These are phyloP conservation scores for Termitomyces heimii DNA, from an alignment of 768 basidiomycete genomes.

Conservation along the genomic window DNA sequence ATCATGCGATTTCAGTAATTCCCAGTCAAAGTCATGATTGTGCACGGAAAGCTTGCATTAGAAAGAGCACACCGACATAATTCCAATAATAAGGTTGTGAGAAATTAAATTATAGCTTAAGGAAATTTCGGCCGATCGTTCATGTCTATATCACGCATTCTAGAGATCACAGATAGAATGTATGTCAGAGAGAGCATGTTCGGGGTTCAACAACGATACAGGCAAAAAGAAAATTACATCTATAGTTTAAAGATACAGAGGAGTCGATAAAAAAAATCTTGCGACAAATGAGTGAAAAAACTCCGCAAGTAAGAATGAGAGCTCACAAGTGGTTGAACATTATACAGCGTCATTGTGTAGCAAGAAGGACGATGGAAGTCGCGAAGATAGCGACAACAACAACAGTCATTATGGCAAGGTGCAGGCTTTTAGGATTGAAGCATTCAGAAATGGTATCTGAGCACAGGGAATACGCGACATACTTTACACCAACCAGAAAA, in stretches of 20 bases:
- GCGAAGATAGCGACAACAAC: conserved; percentile 44
- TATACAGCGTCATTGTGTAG: conserved; percentile 15
- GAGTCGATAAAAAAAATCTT: background rate
- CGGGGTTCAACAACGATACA: background rate
- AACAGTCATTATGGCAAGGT: conserved; percentile 44
- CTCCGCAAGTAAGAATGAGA: background rate
- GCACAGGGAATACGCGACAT: conserved; percentile 12
- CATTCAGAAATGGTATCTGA: background rate
- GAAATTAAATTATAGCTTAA: background rate
- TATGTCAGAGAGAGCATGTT: background rate
- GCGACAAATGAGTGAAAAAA: background rate
- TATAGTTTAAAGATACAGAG: background rate
- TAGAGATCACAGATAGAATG: background rate
- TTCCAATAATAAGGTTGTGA: background rate
- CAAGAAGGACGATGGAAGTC: conserved; percentile 46
- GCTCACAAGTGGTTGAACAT: background rate
- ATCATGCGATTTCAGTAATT: background rate
- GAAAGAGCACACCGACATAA: background rate
- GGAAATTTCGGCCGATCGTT: background rate
- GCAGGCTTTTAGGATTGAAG: conserved; percentile 28
- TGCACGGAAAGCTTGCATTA: background rate
- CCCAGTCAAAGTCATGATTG: background rate
- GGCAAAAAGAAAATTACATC: background rate
- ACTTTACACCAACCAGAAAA: conserved; percentile 57
- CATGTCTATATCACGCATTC: background rate